These are phyloP conservation scores for Metschnikowia cerradonensis DNA, from an alignment of 805 yeast genomes.

Conservation along the genomic window DNA sequence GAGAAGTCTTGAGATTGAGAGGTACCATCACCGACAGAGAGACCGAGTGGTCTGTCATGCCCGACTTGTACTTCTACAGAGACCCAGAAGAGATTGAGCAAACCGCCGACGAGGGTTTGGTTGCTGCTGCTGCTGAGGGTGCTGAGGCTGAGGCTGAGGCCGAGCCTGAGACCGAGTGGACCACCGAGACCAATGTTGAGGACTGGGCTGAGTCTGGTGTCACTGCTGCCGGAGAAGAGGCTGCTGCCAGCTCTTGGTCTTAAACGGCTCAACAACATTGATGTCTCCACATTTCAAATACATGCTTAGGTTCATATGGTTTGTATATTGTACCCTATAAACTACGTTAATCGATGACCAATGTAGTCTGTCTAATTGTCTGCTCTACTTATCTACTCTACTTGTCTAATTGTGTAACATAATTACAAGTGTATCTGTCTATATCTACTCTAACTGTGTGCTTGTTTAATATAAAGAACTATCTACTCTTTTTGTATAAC, in stretches of 20 bases:
- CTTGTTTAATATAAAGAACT: too few species aligned
- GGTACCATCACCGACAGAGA: conserved; percentile 96
- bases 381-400: too few species aligned
- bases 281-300: conserved; percentile 13
- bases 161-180: conserved; percentile 55
- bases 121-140: conserved; percentile 47
- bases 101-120: conserved; percentile 50
- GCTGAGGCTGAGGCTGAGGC: conserved; percentile 61
- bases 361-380: background rate
- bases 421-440: too few species aligned
- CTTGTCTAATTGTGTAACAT: too few species aligned
- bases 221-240: conserved; percentile 67
- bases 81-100: conserved; percentile 99
- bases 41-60: conserved; percentile 98
- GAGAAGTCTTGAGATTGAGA: conserved; percentile 99
- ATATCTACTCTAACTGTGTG: too few species aligned
- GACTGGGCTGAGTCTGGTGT: conserved; percentile 63
- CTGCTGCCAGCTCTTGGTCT: conserved; percentile 54
- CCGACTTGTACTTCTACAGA: conserved; percentile 99
- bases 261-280: conserved; percentile 18
- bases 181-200: conserved; percentile 55
- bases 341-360: conserved; percentile 16
- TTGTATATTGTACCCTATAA: conserved; percentile 21
- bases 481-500: too few species aligned
- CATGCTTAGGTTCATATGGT: conserved; percentile 18